Percentiles rank a stretch among this genome's conserved stretches.
These are phyloP conservation scores for Astragalus membranaceus DNA, from an alignment of 306 rosid genomes.

Conservation along the genomic window DNA sequence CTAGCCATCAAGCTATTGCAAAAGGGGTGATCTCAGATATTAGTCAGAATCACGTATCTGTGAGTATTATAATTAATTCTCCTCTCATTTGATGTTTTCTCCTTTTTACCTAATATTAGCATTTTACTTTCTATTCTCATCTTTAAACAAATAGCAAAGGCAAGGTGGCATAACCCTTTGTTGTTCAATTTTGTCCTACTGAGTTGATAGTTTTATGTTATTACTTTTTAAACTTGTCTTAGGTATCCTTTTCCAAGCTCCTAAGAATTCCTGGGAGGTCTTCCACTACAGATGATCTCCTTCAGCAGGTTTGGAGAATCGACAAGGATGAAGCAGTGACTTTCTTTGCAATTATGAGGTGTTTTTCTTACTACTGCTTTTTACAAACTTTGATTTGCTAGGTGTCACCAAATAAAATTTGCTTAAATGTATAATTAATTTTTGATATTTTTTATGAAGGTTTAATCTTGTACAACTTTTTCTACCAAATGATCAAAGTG, in stretches of 20 bases:
- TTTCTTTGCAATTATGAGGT: conserved; percentile 88
- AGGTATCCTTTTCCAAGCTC: conserved; percentile 83
- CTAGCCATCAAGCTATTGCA: conserved; percentile 60
- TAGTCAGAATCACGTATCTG: conserved; percentile 57
- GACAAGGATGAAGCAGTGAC: conserved; percentile 76
- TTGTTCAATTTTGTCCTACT: neutral
- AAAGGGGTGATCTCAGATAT: conserved; percentile 68
- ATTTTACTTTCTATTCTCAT: neutral
- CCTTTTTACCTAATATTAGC: neutral
- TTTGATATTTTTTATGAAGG: conserved; percentile 45
- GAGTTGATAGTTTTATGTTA: conserved; percentile 3
- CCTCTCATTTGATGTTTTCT: conserved; percentile 2
- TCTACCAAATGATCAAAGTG: conserved; percentile 53
- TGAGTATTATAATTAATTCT: conserved; percentile 41
- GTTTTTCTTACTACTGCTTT: conserved; percentile 13
- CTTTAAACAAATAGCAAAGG: neutral
- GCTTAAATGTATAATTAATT: conserved; percentile 19
- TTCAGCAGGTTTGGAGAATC: conserved; percentile 71
- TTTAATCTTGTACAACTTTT: conserved; percentile 76
- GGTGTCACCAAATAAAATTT: neutral
- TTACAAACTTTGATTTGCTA: conserved; percentile 1
- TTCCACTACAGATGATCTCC: conserved; percentile 53
- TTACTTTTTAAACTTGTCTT: conserved; percentile 15
- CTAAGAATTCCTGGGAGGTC: conserved; percentile 68
- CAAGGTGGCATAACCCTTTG: neutral